Evolutionary conservation across 139 green algal genomes (phyloP).

Genomic region (Tetradesmus obliquus): DNA sequence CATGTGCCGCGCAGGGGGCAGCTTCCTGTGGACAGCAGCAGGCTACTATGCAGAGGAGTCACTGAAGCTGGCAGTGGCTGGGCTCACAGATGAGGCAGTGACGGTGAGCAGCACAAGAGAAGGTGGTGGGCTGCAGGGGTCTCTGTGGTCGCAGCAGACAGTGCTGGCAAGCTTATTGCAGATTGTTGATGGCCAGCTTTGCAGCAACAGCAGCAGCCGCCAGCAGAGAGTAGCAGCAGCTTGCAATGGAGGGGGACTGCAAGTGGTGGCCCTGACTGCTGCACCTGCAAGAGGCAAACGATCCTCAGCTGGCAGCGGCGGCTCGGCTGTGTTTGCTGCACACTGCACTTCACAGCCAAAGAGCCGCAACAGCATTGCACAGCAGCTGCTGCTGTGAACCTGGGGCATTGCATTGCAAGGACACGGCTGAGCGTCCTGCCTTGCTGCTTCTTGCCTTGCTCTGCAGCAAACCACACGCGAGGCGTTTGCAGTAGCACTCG

Average conservation of each 20-base stretch:
- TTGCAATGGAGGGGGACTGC: no score
- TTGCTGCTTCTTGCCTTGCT: not conserved
- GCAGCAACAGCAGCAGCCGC: not conserved
- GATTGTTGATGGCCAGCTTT: no score
- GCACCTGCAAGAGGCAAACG: not conserved
- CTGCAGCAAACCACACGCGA: slow-evolving; percentile 59
- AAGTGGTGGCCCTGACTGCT: not conserved
- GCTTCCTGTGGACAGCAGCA: slow-evolving; percentile 70
- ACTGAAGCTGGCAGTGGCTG: slow-evolving; percentile 54
- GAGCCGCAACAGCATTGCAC: no score
- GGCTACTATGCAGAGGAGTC: slow-evolving; percentile 67
- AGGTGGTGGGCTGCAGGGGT: no score
- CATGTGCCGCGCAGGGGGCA: slow-evolving; percentile 64
- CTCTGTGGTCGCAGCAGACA: not conserved
- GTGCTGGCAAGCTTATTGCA: not conserved
- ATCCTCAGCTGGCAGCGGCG: not conserved
- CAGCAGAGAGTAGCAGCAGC: not conserved
- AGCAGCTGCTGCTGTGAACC: not conserved
- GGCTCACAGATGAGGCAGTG: slow-evolving; percentile 53
- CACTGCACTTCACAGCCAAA: not conserved
- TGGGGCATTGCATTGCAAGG: not conserved
- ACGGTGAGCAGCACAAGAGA: not conserved
- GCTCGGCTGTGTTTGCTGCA: no score
- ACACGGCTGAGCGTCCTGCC: not conserved
- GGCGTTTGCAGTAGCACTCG: slow-evolving; percentile 67